These are phyloP conservation scores for Piromyces finnis DNA, from an alignment of 192 early-diverging fungal genomes.

Conservation along the genomic window DNA sequence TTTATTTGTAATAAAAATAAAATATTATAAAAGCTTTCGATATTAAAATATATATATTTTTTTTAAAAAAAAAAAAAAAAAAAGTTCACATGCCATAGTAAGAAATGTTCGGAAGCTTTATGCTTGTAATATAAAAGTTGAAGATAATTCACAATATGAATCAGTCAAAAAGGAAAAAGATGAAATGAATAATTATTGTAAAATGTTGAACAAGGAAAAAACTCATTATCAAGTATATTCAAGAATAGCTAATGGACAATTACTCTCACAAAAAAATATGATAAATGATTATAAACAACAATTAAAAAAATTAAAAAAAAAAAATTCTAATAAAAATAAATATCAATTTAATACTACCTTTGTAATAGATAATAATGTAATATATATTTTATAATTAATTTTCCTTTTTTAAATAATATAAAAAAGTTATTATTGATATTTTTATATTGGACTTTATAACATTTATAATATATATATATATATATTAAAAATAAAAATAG, in stretches of 20 bases:
- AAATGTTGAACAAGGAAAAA: neutral
- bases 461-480: too few species aligned
- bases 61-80: too few species aligned
- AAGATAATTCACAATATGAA: neutral
- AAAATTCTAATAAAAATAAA: neutral
- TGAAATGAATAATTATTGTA: neutral
- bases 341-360: neutral
- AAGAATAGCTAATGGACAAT: neutral
- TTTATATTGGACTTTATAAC: too few species aligned
- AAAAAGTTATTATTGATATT: too few species aligned
- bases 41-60: too few species aligned
- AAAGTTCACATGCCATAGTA: neutral
- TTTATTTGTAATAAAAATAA: too few species aligned
- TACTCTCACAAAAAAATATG: neutral
- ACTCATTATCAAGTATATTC: neutral
- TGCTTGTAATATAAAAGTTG: neutral
- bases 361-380: neutral
- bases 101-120: neutral
- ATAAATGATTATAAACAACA: too few species aligned
- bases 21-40: too few species aligned
- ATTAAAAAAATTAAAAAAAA: neutral
- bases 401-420: too few species aligned
- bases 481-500: too few species aligned
- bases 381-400: too few species aligned
- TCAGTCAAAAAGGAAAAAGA: neutral